A percentile compares a stretch with the other conserved stretches of the same genome.
Evolutionary conservation across 768 basidiomycete species (phyloP).

Genomic region (Royoungia palumana): DNA sequence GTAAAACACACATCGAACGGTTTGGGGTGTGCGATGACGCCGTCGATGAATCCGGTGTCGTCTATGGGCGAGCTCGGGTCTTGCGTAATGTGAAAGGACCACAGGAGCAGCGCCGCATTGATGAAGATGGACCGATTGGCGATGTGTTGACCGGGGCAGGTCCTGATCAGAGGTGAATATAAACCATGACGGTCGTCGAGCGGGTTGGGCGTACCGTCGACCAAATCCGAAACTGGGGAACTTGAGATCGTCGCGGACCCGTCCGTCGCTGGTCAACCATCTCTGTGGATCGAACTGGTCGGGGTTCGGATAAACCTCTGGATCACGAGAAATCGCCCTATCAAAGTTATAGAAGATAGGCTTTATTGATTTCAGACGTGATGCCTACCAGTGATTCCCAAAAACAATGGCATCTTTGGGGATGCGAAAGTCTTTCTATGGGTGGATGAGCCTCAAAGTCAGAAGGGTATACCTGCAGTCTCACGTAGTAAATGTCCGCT

Average conservation of each 20-base stretch:
- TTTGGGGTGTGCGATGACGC: constrained; percentile 59
- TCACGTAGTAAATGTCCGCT: constrained; percentile 61
- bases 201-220: constrained; percentile 28
- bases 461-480: not conserved
- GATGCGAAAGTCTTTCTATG: constrained; percentile 34
- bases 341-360: not conserved
- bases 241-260: constrained; percentile 49
- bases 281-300: constrained; percentile 57
- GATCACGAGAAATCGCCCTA: constrained; percentile 57
- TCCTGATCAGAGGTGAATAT: constrained; percentile 29
- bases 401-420: constrained; percentile 36
- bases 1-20: constrained; percentile 59
- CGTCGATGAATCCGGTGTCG: constrained; percentile 57
- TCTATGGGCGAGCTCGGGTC: constrained; percentile 58
- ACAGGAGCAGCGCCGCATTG: constrained; percentile 59
- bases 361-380: not conserved
- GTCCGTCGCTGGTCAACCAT: constrained; percentile 41
- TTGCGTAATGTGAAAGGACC: constrained; percentile 58
- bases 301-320: constrained; percentile 55
- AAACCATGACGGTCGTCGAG: not conserved
- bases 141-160: constrained; percentile 66
- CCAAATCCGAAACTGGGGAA: constrained; percentile 58
- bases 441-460: constrained; percentile 1
- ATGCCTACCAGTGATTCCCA: constrained; percentile 35
- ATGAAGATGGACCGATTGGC: constrained; percentile 61